Conservation (phyloP, 2,329 filamentous ascomycete species). For the Aureobasidium pullulans region DNA sequence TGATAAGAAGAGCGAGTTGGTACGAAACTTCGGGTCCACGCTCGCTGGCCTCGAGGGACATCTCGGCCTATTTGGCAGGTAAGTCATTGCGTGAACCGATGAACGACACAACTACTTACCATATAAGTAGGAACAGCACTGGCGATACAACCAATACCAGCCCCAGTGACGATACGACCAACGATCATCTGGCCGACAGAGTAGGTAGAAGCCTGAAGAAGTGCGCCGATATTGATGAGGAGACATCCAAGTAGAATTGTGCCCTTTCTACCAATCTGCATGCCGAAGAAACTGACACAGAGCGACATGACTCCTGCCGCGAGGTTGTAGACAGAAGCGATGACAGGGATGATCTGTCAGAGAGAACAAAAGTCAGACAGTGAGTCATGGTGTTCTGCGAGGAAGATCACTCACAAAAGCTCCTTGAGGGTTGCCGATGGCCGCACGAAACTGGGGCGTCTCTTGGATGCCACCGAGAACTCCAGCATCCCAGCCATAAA, state of each 20-base stretch:
- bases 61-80: conserved; percentile 21
- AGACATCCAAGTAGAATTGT: conserved; percentile 25
- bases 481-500: conserved; percentile 25
- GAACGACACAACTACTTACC: conserved; percentile 16
- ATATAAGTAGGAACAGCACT: conserved; percentile 26
- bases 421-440: conserved; percentile 19
- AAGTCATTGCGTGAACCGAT: conserved; percentile 14
- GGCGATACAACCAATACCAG: conserved; percentile 25
- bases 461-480: conserved; percentile 20
- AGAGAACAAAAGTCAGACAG: background rate
- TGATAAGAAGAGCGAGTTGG: conserved; percentile 21
- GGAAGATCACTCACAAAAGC: conserved; percentile 10
- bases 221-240: conserved; percentile 24
- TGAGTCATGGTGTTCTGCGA: background rate
- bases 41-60: conserved; percentile 19
- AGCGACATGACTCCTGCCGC: conserved; percentile 20
- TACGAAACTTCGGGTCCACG: conserved; percentile 25
- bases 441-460: conserved; percentile 17
- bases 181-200: conserved; percentile 26
- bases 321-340: conserved; percentile 21
- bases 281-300: conserved; percentile 20
- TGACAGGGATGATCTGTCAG: conserved; percentile 21
- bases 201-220: conserved; percentile 25
- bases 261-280: conserved; percentile 23
- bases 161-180: conserved; percentile 23